These are phyloP conservation scores for Phytophthora capsici DNA, from an alignment of 352 stramenopile genomes.

Conservation along the genomic window DNA sequence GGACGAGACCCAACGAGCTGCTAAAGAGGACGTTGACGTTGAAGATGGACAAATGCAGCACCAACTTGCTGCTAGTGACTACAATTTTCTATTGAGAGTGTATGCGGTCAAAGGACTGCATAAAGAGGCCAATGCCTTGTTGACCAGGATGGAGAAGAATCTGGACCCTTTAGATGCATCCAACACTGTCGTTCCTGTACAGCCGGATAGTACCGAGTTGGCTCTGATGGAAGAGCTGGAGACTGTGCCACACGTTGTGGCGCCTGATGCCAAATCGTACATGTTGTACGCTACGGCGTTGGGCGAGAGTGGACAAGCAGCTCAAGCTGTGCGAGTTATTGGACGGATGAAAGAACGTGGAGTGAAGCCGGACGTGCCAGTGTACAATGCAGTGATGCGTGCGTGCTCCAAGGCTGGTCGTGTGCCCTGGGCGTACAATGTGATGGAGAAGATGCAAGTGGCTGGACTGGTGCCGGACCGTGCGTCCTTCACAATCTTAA, in stretches of 20 bases:
- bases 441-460: constrained; percentile 88
- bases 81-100: constrained; percentile 79
- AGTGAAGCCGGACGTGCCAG: constrained; percentile 54
- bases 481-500: constrained; percentile 82
- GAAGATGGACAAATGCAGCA: constrained; percentile 22
- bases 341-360: constrained; percentile 84
- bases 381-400: constrained; percentile 88
- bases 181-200: constrained; percentile 17
- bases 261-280: constrained; percentile 70
- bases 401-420: constrained; percentile 72
- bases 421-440: constrained; percentile 83
- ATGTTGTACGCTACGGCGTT: constrained; percentile 82
- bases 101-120: constrained; percentile 72
- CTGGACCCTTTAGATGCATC: constrained; percentile 17
- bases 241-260: constrained; percentile 52
- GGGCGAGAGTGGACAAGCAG: constrained; percentile 47
- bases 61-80: constrained; percentile 62
- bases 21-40: constrained; percentile 18
- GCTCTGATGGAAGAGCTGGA: constrained; percentile 49
- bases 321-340: constrained; percentile 70
- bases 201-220: constrained; percentile 36
- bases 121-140: constrained; percentile 71
- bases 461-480: constrained; percentile 66
- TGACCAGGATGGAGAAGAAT: constrained; percentile 80
- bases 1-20: constrained; percentile 27